Percentiles rank a stretch among this genome's conserved stretches.
phyloP scores from a whole-genome alignment of 306 rosid genomes.

The Alnus glutinosa region DNA sequence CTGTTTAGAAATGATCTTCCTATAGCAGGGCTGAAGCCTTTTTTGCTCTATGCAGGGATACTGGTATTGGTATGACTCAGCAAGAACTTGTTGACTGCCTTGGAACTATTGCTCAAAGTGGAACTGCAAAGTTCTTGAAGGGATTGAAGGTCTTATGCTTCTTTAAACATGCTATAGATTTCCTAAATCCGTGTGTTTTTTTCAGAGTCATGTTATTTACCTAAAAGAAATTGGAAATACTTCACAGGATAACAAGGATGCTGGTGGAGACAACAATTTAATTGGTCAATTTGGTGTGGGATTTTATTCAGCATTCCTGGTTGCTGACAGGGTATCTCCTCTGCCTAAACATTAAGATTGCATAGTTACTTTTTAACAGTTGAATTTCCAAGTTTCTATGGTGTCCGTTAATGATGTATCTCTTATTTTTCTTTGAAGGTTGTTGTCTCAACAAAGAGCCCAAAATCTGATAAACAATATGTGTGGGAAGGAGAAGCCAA shows the following conservation, averaged over 20 bases:
- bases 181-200: constrained; percentile 18
- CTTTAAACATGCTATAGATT: constrained; percentile 10
- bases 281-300: constrained; percentile 99
- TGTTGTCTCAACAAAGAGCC: constrained; percentile 89
- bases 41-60: constrained; percentile 58
- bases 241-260: constrained; percentile 85
- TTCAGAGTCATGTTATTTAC: constrained; percentile 14
- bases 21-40: constrained; percentile 10
- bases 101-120: constrained; percentile 99
- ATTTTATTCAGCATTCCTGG: constrained; percentile 87
- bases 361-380: background rate
- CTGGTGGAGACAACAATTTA: constrained; percentile 79
- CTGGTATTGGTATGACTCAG: constrained; percentile 94
- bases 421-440: constrained; percentile 47
- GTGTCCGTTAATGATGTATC: background rate
- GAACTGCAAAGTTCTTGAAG: constrained; percentile 92
- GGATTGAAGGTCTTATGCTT: constrained; percentile 64
- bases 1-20: constrained; percentile 5
- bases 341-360: background rate
- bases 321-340: constrained; percentile 72
- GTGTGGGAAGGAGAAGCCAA: constrained; percentile 98
- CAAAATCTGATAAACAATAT: constrained; percentile 83
- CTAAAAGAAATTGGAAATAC: constrained; percentile 27
- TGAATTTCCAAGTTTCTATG: background rate
- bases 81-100: constrained; percentile 93